Evolutionary conservation across 306 rosid species (phyloP), one percentile per base, ranked within the genome.

Genomic region (Cotoneaster glaucophyllus): DNA sequence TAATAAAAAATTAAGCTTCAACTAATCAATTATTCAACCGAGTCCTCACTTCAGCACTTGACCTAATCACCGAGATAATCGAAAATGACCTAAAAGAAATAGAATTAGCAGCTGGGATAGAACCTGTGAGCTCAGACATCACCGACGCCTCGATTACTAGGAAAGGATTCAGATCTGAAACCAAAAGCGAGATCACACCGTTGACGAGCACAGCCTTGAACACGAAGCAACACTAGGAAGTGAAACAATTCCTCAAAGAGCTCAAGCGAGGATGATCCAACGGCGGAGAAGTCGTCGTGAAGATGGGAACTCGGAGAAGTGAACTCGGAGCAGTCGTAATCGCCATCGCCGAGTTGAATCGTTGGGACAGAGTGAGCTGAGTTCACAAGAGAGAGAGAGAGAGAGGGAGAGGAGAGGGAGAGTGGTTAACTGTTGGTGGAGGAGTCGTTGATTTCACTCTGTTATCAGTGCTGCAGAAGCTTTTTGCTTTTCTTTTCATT

Each of bases 121-220:
- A 78, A 82, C 84, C 82, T 41, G 70, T 65, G 64, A 80, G 82
- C 82, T 39, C 73, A 86, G 89, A 80, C 97, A 90, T 92, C 86
- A 77, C 82, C 81, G 74, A 80, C 86, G 77, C 78, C 84, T 79
- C 80, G 83, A 82, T 79, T 50, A 76, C 82, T 67, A 5, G 34
- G 26, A 29, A 50, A 61, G 50, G 79, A 77, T 67, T 82, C 90
- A 90, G 93, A 92, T 89, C 96, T 88, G 67, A 77, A 86, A 84
- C 56, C 85, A 84, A 77, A 81, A 74, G 80, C 84, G 72, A 82
- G 84, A 79, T 70, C 85, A 77, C 81, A 9, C 43, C 59, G 22
- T 41, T 59, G 80, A 77, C 71, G 80, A 77, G 83, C 77, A 31
- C 48, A 64, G 73, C 50, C 52, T n/a, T 44, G 75, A 73, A 64